A percentile compares a stretch with the other conserved stretches of the same genome.
phyloP scores from a whole-genome alignment of 176 grass and related monocot genomes.

The Olyra latifolia region DNA sequence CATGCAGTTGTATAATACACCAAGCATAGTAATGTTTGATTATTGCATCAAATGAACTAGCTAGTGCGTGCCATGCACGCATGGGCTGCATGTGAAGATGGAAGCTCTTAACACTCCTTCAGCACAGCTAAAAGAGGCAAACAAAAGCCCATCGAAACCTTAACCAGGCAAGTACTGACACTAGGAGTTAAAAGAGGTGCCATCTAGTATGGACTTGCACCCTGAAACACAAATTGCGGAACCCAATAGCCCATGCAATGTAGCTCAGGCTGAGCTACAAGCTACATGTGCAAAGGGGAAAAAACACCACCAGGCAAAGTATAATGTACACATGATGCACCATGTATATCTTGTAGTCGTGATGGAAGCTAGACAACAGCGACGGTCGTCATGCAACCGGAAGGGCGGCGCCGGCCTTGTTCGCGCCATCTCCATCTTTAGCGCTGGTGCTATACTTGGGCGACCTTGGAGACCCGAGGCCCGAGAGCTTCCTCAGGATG shows the following conservation, averaged over 20 bases:
- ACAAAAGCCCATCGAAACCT: constrained; percentile 26
- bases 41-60: background rate
- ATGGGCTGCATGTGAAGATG: background rate
- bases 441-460: constrained; percentile 13
- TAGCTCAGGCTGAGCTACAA: background rate
- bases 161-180: background rate
- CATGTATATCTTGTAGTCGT: background rate
- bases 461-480: background rate
- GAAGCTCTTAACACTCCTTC: background rate
- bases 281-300: background rate
- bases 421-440: constrained; percentile 8
- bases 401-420: background rate
- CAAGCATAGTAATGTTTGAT: background rate
- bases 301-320: background rate
- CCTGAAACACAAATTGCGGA: background rate
- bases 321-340: background rate
- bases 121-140: constrained; percentile 9
- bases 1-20: background rate
- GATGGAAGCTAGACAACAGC: background rate
- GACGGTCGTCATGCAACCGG: constrained; percentile 50
- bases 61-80: background rate
- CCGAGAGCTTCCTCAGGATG: constrained; percentile 72
- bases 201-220: background rate
- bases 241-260: background rate
- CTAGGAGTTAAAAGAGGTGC: background rate